Evolutionary conservation across 139 green algal species (phyloP).

Genomic region (Chlamydomonas sp.): DNA sequence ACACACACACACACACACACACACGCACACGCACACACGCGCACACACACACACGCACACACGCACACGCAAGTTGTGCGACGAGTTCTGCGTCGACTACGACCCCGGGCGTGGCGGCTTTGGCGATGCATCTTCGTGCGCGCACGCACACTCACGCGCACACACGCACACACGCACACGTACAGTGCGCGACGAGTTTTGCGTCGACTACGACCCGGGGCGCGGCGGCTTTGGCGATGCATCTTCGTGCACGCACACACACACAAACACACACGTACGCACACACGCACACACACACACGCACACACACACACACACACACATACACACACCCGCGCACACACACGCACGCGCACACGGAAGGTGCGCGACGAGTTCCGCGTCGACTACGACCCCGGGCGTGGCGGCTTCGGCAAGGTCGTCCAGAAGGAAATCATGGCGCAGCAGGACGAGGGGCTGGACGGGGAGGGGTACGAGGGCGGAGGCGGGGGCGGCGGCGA

Average conservation of each 20-base stretch:
- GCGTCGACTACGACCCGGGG: background rate
- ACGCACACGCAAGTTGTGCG: slow-evolving; percentile 70
- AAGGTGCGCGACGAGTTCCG: slow-evolving; percentile 95
- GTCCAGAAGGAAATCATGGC: slow-evolving; percentile 29
- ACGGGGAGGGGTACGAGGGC: background rate
- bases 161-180: background rate
- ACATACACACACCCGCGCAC: background rate
- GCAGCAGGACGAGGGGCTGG: slow-evolving; percentile 17
- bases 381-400: slow-evolving; percentile 81
- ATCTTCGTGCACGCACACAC: background rate
- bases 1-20: background rate
- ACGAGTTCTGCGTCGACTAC: slow-evolving; percentile 93
- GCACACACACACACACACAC: background rate
- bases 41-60: background rate
- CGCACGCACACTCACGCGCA: background rate
- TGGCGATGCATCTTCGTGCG: slow-evolving; percentile 19
- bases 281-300: slow-evolving; percentile 3
- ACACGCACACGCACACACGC: background rate
- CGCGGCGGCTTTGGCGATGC: background rate
- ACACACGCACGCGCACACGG: background rate
- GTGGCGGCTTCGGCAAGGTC: slow-evolving; percentile 62
- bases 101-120: slow-evolving; percentile 79
- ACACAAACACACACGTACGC: background rate
- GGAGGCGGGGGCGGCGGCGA: background rate
- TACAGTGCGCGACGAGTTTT: background rate